Evolutionary conservation across 2,329 filamentous ascomycete species (phyloP), one percentile per base, ranked within the genome.

Genomic region (Neobulgaria alba): DNA sequence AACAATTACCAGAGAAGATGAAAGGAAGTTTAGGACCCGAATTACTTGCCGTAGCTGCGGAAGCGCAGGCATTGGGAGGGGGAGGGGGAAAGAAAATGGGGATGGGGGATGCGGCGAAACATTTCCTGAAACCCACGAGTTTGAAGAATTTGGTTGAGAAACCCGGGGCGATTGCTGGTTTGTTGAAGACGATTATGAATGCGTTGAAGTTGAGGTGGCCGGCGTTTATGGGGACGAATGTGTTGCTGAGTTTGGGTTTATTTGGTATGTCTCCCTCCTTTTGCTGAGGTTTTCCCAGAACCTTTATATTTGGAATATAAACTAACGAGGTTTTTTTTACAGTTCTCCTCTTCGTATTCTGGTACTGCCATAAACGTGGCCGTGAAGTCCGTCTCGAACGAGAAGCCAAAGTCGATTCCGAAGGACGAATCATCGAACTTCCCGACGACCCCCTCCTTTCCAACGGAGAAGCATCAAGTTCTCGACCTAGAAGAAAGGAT

Each of bases 311-410:
- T 39, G 36, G 49, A 42, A 42, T 29, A 38, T 9, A 18, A 2
- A 39, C 42, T 40, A 30, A 36, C 26, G 16, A 14, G 18, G n/a
- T n/a, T n/a, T n/a, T n/a, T n/a, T n/a, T 10, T 7, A 10, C 32
- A 47, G 85, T 96, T 40, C 72, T 96, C 12, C 74, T 98, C 42
- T 92, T 95, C 59, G 86, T 94, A 33, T 80, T 96, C 55, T 98
- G 90, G 89, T 98, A 96, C 66, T 96, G 89, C 66, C 83, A 96
- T 65, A 96, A 96, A 68, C 84, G 92, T 39, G 92, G 92, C 29
- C 79, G 79, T 33, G 90, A 98, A 66, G 80, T 79, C 5, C 77
- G 92, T 37, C 74, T 96, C 8, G 53, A 53, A 29, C 50, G 45
- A 12, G 57, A 59, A 42, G 46, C 43, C 2, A 46, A 48, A 29